These are phyloP conservation scores for Cutaneotrichosporon curvatum DNA, from an alignment of 1,284 basidiomycete genomes.

Conservation along the genomic window DNA sequence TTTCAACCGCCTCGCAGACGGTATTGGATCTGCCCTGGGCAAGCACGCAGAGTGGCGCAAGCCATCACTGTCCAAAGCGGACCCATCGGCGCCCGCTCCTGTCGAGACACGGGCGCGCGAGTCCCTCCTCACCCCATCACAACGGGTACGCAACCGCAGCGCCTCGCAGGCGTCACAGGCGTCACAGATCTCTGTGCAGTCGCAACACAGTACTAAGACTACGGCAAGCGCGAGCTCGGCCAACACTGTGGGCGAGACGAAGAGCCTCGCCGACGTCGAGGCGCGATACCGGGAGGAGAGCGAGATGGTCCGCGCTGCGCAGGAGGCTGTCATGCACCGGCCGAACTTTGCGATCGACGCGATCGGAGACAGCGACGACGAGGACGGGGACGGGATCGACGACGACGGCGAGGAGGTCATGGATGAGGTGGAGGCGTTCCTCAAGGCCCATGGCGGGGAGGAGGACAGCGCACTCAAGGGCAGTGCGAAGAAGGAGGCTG, in stretches of 20 bases:
- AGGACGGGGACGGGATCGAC: slow-evolving; percentile 59
- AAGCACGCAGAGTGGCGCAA: slow-evolving; percentile 57
- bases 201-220: slow-evolving; percentile 22
- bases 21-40: slow-evolving; percentile 85
- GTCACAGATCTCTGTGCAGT: slow-evolving; percentile 13
- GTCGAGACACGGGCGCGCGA: slow-evolving; percentile 77
- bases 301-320: slow-evolving; percentile 65
- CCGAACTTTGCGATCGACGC: slow-evolving; percentile 91
- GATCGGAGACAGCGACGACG: slow-evolving; percentile 71
- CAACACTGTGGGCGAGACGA: slow-evolving; percentile 41
- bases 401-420: slow-evolving; percentile 57
- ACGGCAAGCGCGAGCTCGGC: slow-evolving; percentile 53
- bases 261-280: slow-evolving; percentile 45
- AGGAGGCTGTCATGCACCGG: slow-evolving; percentile 76
- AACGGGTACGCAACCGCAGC: slow-evolving; percentile 27
- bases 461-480: slow-evolving; percentile 72
- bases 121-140: slow-evolving; percentile 57
- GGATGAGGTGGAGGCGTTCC: slow-evolving; percentile 88
- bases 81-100: slow-evolving; percentile 52
- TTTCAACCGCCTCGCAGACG: slow-evolving; percentile 64
- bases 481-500: slow-evolving; percentile 64
- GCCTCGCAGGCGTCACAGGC: slow-evolving; percentile 30
- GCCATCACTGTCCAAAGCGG: slow-evolving; percentile 78
- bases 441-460: slow-evolving; percentile 61
- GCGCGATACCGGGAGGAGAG: slow-evolving; percentile 40